Conservation (phyloP, 1,284 basidiomycete genomes). For the Trametes hirsuta region DNA sequence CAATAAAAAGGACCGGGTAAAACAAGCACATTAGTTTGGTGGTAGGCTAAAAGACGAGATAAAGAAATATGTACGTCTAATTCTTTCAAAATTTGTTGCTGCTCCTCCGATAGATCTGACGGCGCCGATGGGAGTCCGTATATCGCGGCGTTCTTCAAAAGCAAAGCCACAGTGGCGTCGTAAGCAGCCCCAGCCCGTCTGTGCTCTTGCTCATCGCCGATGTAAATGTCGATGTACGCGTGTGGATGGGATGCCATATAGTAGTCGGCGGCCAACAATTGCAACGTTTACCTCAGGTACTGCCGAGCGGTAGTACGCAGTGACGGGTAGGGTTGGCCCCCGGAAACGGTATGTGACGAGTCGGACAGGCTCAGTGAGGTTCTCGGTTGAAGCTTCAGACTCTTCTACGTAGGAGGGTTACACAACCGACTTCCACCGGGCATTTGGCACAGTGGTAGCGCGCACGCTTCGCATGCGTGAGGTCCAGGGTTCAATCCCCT, state of each 20-base stretch:
- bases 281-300: no score
- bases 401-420: no score
- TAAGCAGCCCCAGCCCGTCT: slow-evolving; percentile 37
- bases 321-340: background rate
- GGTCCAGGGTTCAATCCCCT: slow-evolving; percentile 39
- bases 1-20: no score
- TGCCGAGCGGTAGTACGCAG: no score
- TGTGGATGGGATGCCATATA: background rate
- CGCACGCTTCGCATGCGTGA: slow-evolving; percentile 41
- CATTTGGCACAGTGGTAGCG: slow-evolving; percentile 35
- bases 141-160: slow-evolving; percentile 42
- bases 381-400: no score
- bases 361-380: no score
- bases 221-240: slow-evolving; percentile 44
- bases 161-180: slow-evolving; percentile 35
- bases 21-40: no score
- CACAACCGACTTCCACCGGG: background rate
- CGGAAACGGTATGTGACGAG: background rate
- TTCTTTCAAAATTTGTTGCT: slow-evolving; percentile 44
- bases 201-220: slow-evolving; percentile 41
- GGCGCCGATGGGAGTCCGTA: slow-evolving; percentile 44
- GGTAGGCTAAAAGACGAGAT: background rate
- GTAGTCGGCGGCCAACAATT: no score
- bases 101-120: slow-evolving; percentile 44
- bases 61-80: slow-evolving; percentile 37